phyloP scores from a whole-genome alignment of 2,329 filamentous ascomycete genomes.

The Pezicula neosporulosa region DNA sequence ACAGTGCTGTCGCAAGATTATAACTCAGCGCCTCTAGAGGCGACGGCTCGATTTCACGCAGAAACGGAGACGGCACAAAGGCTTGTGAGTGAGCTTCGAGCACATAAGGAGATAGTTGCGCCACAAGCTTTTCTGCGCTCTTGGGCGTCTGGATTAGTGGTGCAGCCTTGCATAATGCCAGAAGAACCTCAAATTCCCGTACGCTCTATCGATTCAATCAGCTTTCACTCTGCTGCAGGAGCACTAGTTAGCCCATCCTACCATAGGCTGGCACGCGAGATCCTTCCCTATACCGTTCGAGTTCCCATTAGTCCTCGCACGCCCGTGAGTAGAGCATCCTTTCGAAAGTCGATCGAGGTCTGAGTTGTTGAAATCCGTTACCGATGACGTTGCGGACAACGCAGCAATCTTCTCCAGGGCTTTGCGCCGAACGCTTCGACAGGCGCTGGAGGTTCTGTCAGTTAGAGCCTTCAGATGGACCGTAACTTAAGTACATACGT shows the following conservation, averaged over 20 bases:
- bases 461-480: conserved; percentile 5
- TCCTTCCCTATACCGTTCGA: conserved; percentile 46
- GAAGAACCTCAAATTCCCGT: conserved; percentile 85
- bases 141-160: conserved; percentile 67
- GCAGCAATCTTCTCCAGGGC: conserved; percentile 64
- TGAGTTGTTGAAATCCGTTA: conserved; percentile 54
- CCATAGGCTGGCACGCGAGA: conserved; percentile 57
- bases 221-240: conserved; percentile 2
- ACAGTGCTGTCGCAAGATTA: conserved; percentile 73
- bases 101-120: conserved; percentile 79
- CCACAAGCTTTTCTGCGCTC: conserved; percentile 74
- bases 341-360: conserved; percentile 60
- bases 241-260: conserved; percentile 27
- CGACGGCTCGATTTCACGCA: conserved; percentile 79
- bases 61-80: conserved; percentile 76
- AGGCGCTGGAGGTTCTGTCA: conserved; percentile 24
- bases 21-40: conserved; percentile 83
- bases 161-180: conserved; percentile 88
- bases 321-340: conserved; percentile 46
- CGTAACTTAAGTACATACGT: conserved; percentile 6
- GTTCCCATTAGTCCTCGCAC: conserved; percentile 37
- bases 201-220: conserved; percentile 56
- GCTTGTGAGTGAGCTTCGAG: conserved; percentile 78
- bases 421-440: conserved; percentile 55
- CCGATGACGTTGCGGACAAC: conserved; percentile 53